A percentile compares a stretch with the other conserved stretches of the same genome.
phyloP scores from a whole-genome alignment of 306 rosid species.

The Luffa acutangula region DNA sequence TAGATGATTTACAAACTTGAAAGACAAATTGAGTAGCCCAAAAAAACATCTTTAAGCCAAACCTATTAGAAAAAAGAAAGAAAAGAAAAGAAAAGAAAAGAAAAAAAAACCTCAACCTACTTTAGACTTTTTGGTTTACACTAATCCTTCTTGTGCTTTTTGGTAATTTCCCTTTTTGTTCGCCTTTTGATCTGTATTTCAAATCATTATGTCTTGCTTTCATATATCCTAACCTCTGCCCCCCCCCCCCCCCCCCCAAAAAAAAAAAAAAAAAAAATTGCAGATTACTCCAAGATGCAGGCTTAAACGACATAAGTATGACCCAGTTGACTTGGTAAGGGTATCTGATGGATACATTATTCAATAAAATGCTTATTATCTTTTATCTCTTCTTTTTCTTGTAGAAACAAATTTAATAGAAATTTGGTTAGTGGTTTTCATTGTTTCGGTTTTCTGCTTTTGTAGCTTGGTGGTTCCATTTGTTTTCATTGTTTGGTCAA shows the following conservation, averaged over 20 bases:
- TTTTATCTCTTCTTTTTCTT: not conserved
- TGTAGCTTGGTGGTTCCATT: no score
- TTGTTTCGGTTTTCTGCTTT: no score
- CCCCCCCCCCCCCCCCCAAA: not conserved
- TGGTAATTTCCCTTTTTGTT: not conserved
- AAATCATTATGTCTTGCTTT: not conserved
- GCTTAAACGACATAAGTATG: constrained; percentile 56
- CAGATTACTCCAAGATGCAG: constrained; percentile 92
- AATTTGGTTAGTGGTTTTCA: no score
- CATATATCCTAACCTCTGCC: not conserved
- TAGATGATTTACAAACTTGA: no score
- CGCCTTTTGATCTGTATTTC: not conserved
- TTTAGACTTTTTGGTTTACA: not conserved
- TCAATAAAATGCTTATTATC: not conserved
- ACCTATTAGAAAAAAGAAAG: not conserved
- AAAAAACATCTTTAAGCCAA: not conserved
- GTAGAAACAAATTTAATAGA: not conserved
- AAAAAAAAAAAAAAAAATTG: not conserved
- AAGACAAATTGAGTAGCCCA: not conserved
- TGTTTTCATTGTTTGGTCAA: no score
- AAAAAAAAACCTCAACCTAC: not conserved
- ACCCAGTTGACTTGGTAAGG: constrained; percentile 80
- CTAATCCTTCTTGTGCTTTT: not conserved
- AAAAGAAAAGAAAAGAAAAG: no score
- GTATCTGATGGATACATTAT: not conserved